Evolutionary conservation across 768 basidiomycete genomes (phyloP), one percentile per base, ranked within the genome.

Genomic region (Mycena metata): DNA sequence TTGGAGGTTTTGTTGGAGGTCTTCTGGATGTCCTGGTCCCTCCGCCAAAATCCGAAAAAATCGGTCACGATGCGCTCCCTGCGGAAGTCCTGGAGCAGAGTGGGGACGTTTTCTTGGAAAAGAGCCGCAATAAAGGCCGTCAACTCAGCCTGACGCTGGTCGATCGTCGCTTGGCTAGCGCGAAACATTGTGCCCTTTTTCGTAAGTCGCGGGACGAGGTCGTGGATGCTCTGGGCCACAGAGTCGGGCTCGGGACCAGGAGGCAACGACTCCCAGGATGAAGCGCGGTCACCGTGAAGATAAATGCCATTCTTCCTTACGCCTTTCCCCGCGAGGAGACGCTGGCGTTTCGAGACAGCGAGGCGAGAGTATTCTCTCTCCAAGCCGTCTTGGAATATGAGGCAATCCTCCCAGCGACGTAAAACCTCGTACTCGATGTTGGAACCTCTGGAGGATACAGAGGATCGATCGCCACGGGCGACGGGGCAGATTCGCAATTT

Each of bases 181-280:
- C 90, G 87, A 77, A 95, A 95, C 46, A 95, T 72, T 0, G 89
- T 89, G 5, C 87, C 90, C 74, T 90, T 92, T 79, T 90, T 92
- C 3, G 88, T 86, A 45, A 95, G 83, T 60, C 83, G 83, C 21
- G 94, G 94, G 3, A 95, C 75, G 72, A 88, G 79, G 7, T 85
- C 72, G 73, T 94, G 92, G 46, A 94, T 84, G 66, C 92, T 87
- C 57, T 83, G 85, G n/a, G 89, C 88, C 47, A 95, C 86, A 16
- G 90, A 89, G 54, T 86, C 87, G 7, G 92, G 92, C 72, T 93
- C 85, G n/a, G 93, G 93, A 10, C 93, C 94, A 9, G 91, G 91
- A 15, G 94, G 94, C 21, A 95, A 84, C 1, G 93, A 94, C 59
- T 95, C 94, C 83, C 91, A 95, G 16, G 94, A 95, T 1, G 94